Evolutionary conservation across 495 filamentous ascomycete genomes (phyloP), one percentile per base, ranked within the genome.

Genomic region (Penicillium pancosmium): DNA sequence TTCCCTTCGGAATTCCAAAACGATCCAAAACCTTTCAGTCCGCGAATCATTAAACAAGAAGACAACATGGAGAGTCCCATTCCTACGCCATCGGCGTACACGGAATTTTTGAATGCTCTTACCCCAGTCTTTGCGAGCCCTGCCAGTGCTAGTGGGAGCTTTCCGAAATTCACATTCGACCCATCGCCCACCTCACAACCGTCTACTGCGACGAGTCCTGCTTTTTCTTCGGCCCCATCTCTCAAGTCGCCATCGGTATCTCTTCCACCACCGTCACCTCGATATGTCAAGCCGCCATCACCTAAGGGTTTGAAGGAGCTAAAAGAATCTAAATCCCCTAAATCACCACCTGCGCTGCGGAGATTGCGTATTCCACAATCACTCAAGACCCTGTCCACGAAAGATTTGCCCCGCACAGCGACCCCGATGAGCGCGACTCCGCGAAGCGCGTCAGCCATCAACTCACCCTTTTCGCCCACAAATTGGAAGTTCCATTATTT

Each of bases 91-190:
- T 78, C 82, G 5, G 92, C 93, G 54, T 98, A 98, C 68, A 89
- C 91, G 43, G 91, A 98, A 63, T 98, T 97, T 68, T 85, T 98
- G 54, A 91, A 91, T 66, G 85, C 86, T 7, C 76, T 92, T 40
- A 91, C 89, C 11, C 90, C 90, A 2, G 79, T 86, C 23, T 76
- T 88, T 60, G 25, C 25, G 25, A 71, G 72, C 51, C 78, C 80
- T 0, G 49, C 57, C 12, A 75, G 71, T 35, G 73, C 74, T 1
- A 73, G 66, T 1, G 62, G 52, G 6, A 62, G 57, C 46, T 78
- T 73, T 55, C 68, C 73, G n/a, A 71, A 61, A 19, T 72, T 74
- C 50, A 41, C 44, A 2, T 52, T 73, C 46, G 67, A 75, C 61
- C 62, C 68, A 2, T 75, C 78, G 12, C 73, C 78, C 8, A 71